phyloP scores from a whole-genome alignment of 345 rosid genomes.

The Citrus reticulata region DNA sequence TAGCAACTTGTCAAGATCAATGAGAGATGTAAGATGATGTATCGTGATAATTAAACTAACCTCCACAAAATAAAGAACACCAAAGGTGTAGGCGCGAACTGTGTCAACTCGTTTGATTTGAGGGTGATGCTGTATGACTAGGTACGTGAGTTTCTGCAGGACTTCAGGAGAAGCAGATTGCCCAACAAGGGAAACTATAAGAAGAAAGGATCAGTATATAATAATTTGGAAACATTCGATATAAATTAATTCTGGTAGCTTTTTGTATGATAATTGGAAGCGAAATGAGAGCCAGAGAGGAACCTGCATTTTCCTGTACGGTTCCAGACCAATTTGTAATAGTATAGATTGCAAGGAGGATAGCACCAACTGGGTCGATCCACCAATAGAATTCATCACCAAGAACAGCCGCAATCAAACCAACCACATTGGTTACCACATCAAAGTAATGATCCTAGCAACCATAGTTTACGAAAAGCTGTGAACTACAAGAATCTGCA shows the following conservation, averaged over 20 bases:
- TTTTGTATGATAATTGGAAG: background rate
- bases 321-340: conserved; percentile 26
- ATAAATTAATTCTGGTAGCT: background rate
- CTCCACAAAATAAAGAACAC: conserved; percentile 29
- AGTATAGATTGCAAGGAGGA: conserved; percentile 25
- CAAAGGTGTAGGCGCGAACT: conserved; percentile 31
- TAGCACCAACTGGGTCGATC: conserved; percentile 32
- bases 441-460: conserved; percentile 29
- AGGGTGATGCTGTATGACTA: conserved; percentile 19
- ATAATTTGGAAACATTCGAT: background rate
- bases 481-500: background rate
- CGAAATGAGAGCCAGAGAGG: background rate
- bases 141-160: conserved; percentile 29
- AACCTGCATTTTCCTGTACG: conserved; percentile 25
- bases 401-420: conserved; percentile 25
- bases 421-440: conserved; percentile 26
- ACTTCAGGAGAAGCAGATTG: conserved; percentile 31
- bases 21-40: background rate
- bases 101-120: conserved; percentile 27
- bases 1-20: background rate
- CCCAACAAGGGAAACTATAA: conserved; percentile 22
- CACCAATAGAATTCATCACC: conserved; percentile 26
- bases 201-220: background rate
- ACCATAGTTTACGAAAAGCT: background rate
- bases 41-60: background rate